Conservation (phyloP, 345 rosid genomes). For the Raphanus raphanistrum region DNA sequence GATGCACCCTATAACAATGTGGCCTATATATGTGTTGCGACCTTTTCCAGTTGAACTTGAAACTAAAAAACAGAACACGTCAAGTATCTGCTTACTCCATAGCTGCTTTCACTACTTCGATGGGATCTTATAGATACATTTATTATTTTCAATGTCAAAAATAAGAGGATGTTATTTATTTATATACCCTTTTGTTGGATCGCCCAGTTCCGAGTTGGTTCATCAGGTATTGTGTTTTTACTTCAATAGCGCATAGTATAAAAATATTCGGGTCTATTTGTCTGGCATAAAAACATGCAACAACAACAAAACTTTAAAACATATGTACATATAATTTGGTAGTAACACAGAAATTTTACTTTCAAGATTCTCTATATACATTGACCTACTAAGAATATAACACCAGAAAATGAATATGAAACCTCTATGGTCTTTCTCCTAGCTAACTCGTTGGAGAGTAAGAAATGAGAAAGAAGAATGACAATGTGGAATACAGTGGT, state of each 20-base stretch:
- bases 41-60: background rate
- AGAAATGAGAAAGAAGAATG: slow-evolving; percentile 4
- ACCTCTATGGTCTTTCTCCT: slow-evolving; percentile 15
- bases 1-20: background rate
- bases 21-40: slow-evolving; percentile 1
- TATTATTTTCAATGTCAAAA: background rate
- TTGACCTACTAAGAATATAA: slow-evolving; percentile 11
- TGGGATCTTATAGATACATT: background rate
- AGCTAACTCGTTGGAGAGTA: slow-evolving; percentile 22
- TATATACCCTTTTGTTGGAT: background rate
- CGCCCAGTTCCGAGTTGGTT: background rate
- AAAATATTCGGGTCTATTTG: background rate
- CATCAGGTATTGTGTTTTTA: background rate
- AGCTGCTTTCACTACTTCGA: slow-evolving; percentile 16
- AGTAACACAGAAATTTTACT: background rate
- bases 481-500: background rate
- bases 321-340: background rate
- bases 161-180: background rate
- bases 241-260: background rate
- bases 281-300: background rate
- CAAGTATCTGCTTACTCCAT: background rate
- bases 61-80: slow-evolving; percentile 23
- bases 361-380: slow-evolving; percentile 2
- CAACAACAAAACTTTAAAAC: background rate
- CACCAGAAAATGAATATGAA: background rate